Conservation (phyloP, 441 rosid species). For the Flueggea neowawraea region DNA sequence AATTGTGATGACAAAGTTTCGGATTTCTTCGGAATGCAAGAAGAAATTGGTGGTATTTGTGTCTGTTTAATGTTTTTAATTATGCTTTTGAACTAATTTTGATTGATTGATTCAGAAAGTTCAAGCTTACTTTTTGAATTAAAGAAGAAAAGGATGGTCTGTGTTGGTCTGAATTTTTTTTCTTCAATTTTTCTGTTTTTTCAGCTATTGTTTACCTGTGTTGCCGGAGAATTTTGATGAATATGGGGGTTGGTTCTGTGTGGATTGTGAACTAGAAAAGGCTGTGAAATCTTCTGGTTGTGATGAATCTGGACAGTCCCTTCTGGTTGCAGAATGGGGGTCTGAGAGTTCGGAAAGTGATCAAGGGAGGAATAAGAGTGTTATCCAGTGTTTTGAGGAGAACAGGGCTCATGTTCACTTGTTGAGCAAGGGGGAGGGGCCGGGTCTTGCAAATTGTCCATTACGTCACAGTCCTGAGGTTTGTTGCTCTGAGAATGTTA, state of each 20-base stretch:
- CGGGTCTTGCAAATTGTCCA: constrained; percentile 8
- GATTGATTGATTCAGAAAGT: no score
- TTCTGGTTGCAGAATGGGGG: constrained; percentile 13
- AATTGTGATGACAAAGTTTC: no score
- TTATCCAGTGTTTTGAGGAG: constrained; percentile 10
- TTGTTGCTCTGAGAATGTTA: constrained; percentile 14
- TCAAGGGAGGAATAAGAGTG: constrained; percentile 13
- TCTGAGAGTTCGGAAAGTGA: constrained; percentile 14
- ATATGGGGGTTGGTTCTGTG: constrained; percentile 51
- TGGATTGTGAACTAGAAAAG: constrained; percentile 38
- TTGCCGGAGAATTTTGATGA: constrained; percentile 46
- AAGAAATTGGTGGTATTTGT: no score
- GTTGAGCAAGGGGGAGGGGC: constrained; percentile 7
- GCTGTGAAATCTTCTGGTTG: constrained; percentile 4
- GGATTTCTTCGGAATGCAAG: no score
- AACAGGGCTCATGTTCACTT: background rate
- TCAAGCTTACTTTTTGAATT: no score
- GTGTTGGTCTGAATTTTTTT: background rate
- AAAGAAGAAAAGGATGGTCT: no score
- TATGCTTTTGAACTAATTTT: no score
- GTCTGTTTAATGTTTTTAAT: no score
- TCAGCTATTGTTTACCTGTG: constrained; percentile 50
- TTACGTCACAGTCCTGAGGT: constrained; percentile 14
- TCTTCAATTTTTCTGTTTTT: constrained; percentile 1
- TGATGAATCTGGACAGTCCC: constrained; percentile 5